Evolutionary conservation across 371 early-diverging fungal genomes (phyloP).

Genomic region (Fennellomyces sp.): DNA sequence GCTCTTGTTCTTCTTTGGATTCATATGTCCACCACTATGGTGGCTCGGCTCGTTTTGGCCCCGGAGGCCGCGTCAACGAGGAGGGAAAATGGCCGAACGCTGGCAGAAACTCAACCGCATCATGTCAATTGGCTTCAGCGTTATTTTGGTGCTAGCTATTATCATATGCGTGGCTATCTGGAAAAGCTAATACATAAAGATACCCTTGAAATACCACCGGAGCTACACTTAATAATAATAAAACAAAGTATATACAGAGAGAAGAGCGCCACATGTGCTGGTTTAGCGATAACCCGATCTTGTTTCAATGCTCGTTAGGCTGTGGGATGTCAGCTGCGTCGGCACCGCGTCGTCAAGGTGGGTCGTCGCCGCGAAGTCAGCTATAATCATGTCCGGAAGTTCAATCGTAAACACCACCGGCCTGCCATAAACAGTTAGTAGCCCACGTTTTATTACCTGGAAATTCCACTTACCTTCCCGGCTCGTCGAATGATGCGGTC

Average conservation of each 20-base stretch:
- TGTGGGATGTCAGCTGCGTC: constrained; percentile 1
- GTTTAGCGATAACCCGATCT: constrained; percentile 4
- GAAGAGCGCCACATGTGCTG: not conserved
- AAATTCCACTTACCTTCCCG: constrained; percentile 17
- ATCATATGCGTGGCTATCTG: constrained; percentile 29
- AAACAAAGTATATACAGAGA: not conserved
- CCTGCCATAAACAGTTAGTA: not conserved
- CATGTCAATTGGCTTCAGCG: constrained; percentile 50
- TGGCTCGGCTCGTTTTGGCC: constrained; percentile 50
- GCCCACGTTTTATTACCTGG: too few species aligned
- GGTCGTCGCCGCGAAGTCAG: constrained; percentile 21
- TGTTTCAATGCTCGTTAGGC: constrained; percentile 1
- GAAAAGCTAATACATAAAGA: constrained; percentile 2
- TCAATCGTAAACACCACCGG: constrained; percentile 15
- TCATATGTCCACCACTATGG: constrained; percentile 46
- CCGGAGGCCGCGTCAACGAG: constrained; percentile 22
- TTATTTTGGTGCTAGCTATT: constrained; percentile 33
- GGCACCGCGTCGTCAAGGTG: constrained; percentile 11
- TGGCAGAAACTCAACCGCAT: constrained; percentile 44
- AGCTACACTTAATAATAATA: not conserved
- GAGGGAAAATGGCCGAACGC: constrained; percentile 47
- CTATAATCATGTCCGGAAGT: constrained; percentile 11
- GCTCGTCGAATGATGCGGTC: constrained; percentile 14
- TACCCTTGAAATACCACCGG: constrained; percentile 5
- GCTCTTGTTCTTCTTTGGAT: constrained; percentile 45